Conservation (phyloP, 139 green algal genomes). For the Yamagishiella unicocca region DNA sequence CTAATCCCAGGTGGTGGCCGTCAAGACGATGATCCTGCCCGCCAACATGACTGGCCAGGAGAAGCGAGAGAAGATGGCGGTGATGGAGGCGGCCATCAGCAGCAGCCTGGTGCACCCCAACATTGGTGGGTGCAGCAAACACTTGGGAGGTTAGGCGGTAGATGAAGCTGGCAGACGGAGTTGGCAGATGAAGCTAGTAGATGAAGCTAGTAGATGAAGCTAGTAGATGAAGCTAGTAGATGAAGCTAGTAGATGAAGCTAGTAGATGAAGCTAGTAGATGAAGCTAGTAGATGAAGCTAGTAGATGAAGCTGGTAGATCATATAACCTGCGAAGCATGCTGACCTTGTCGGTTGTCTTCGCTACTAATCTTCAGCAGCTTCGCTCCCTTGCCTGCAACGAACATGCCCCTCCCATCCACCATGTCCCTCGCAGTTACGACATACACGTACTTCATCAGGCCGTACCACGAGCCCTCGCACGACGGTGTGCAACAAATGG, state of each 20-base stretch:
- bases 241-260: too few relatives aligned
- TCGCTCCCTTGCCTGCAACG: too few relatives aligned
- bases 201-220: too few relatives aligned
- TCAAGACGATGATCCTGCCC: constrained; percentile 65
- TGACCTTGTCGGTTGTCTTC: too few relatives aligned
- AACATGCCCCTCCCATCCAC: not conserved
- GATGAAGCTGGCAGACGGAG: not conserved
- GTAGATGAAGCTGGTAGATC: too few relatives aligned
- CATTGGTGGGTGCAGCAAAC: constrained; percentile 30
- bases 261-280: too few relatives aligned
- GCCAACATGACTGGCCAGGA: constrained; percentile 57
- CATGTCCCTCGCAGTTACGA: constrained; percentile 32
- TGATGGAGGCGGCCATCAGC: constrained; percentile 61
- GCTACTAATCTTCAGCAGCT: too few relatives aligned
- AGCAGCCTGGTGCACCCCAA: constrained; percentile 47
- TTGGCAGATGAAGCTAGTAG: too few relatives aligned
- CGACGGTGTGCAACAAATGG: constrained; percentile 20
- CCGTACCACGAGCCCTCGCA: constrained; percentile 32
- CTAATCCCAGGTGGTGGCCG: constrained; percentile 32
- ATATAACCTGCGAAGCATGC: too few relatives aligned
- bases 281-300: too few relatives aligned
- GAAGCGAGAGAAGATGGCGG: constrained; percentile 53
- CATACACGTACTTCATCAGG: constrained; percentile 63
- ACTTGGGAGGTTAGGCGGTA: not conserved
- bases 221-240: too few relatives aligned